Base-by-base conservation (phyloP, 805 yeast species). In the Yarrowia sp. region DNA sequence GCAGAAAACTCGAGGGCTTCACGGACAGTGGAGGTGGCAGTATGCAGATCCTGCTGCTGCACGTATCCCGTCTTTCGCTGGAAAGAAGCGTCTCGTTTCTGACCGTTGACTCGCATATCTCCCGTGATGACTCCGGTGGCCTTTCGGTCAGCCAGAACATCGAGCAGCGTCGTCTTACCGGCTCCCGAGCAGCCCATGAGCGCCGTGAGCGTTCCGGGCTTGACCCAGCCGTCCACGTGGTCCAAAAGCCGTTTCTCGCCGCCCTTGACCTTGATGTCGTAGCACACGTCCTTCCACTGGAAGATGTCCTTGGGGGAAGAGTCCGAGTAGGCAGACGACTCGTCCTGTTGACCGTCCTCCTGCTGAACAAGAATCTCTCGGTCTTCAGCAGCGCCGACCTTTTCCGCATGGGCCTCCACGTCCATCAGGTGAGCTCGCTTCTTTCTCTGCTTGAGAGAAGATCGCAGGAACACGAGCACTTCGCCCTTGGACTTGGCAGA, bases 161-260 rank as follows among this genome's bases (percentile, higher is more conserved):
- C 89, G 72, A 88, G 80, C 69, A 88, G 79, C 7, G 92, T 88
- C n/a, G 93, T 89, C 74, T 88, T 88, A 81, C 93, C 93, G 69
- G 93, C 92, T 79, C 92, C 92, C 44, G 92, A 86, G 20, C 88
- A 87, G 72, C 92, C 91, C 89, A 86, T 86, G 66, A 87, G 77
- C 2, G 95, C 95, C 64, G 94, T 90, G 74, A 90, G 79, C 52
- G 92, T 88, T 70, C 93, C 93, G 9, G 93, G 93, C 74, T 88
- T 87, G 58, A 89, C 92, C 90, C 91, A 89, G 64, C 94, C 95
- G 75, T 88, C 91, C 68, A 90, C 90, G 70, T 84, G 83, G 69
- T 82, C 80, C 70, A 89, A 84, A 70, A 86, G 81, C 73, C 92
- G 81, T 34, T 50, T 50, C 5, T 52, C 58, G 6, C 58, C 58